Percentiles rank a stretch among this genome's conserved stretches.
Conservation (phyloP, 495 filamentous ascomycete species). For the Glarea lozoyensis region DNA sequence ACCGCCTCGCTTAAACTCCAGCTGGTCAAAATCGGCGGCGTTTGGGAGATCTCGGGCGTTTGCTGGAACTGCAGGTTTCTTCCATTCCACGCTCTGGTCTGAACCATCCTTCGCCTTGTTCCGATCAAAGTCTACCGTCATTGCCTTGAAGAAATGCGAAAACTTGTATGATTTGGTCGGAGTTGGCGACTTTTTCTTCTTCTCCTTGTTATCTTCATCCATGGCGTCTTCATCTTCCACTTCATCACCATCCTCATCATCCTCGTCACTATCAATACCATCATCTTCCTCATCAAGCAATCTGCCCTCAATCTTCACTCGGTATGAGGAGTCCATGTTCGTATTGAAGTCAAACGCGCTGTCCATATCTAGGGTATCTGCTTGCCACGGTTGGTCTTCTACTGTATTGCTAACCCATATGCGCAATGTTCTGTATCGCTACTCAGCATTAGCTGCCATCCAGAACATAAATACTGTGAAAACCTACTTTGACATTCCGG, state of each 20-base stretch:
- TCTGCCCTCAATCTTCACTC: constrained; percentile 89
- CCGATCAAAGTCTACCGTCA: constrained; percentile 81
- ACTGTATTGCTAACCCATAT: constrained; percentile 96
- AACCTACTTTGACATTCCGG: constrained; percentile 58
- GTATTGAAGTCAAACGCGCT: constrained; percentile 68
- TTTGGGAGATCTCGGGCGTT: constrained; percentile 40
- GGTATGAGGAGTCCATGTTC: constrained; percentile 63
- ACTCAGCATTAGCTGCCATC: not conserved
- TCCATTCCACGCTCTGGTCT: constrained; percentile 59
- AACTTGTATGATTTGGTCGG: constrained; percentile 39
- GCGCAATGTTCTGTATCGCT: constrained; percentile 75
- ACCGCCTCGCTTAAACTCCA: constrained; percentile 83
- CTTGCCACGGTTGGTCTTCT: constrained; percentile 92
- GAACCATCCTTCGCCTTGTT: constrained; percentile 37
- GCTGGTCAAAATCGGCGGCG: constrained; percentile 73
- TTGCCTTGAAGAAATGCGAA: constrained; percentile 91
- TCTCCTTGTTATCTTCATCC: constrained; percentile 45
- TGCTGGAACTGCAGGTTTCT: constrained; percentile 51
- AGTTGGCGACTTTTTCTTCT: constrained; percentile 30
- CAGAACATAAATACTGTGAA: not conserved
- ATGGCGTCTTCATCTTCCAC: constrained; percentile 42
- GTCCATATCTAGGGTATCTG: constrained; percentile 50
- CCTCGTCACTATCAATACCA: constrained; percentile 49
- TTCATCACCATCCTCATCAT: constrained; percentile 41
- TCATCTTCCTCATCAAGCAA: constrained; percentile 68